Conservation (phyloP, 2,329 filamentous ascomycete species). For the Penicillium expansum region DNA sequence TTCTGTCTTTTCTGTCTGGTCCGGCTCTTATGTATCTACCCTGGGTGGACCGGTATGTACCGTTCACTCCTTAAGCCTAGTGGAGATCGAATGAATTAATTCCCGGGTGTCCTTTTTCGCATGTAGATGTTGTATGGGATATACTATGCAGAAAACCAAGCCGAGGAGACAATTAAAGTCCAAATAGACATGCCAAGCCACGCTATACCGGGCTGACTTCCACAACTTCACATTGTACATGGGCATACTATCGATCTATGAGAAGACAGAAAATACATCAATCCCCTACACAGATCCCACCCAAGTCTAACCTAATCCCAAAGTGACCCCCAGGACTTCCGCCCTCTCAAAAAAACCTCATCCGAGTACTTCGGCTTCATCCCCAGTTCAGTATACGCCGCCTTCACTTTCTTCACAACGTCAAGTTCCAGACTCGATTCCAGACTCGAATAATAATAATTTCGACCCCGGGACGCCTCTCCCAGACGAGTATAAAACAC, state of each 20-base stretch:
- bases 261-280: neutral
- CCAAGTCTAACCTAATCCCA: too few relatives aligned
- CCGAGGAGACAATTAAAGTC: neutral
- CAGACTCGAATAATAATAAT: neutral
- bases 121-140: neutral
- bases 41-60: slow-evolving; percentile 6
- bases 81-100: slow-evolving; percentile 7
- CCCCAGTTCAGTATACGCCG: neutral
- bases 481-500: neutral
- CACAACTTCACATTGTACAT: neutral
- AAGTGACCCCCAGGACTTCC: neutral
- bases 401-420: neutral
- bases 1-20: slow-evolving; percentile 8
- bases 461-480: neutral
- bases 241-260: neutral
- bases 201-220: neutral
- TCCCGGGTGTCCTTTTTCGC: neutral
- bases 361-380: neutral
- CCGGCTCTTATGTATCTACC: slow-evolving; percentile 5
- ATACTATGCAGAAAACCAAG: neutral
- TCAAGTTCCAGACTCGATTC: neutral
- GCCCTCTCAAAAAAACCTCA: neutral
- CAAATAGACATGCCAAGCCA: neutral
- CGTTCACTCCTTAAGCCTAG: slow-evolving; percentile 14
- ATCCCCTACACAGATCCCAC: neutral